Evolutionary conservation across 441 rosid genomes (phyloP), one percentile per base, ranked within the genome.

Genomic region (Mallotus japonicus): DNA sequence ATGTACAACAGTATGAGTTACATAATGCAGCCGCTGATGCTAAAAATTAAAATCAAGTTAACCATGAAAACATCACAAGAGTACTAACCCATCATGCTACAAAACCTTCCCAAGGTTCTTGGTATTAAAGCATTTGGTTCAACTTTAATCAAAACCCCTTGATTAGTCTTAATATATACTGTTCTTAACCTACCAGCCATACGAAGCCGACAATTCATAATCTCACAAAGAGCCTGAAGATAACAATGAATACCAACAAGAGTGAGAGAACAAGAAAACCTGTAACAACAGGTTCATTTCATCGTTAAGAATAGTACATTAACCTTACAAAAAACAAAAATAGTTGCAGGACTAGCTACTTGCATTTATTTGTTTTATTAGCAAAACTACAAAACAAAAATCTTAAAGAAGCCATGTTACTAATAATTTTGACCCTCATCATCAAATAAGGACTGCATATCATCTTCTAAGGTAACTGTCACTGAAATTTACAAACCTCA

Each of bases 121-220:
- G 96, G 96, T 47, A 90, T 76, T 69, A 89, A 89, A 65, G 85
- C 92, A 69, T 90, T 86, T 19, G 96, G 92, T 63, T 88, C 85
- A 32, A 90, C 87, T 82, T 88, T 87, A 66, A 88, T 79, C 66
- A 88, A 87, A 24, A 90, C 88, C 66, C 92, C 93, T 79, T 83
- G 78, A 51, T 86, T 89, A 42, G 96, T 90, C 78, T 65, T 86
- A 69, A 90, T 86, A 46, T 86, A 88, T 5, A 90, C 78, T 2
- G 92, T 89, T 64, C 68, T 82, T 53, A 90, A 78, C 74, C 88
- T 90, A 74, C 92, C 93, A 71, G 93, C 93, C 77, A 86, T 86
- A 59, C 84, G 84, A 28, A 88, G 77, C 8, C 92, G 90, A 72
- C 96, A 88, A 75, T 88, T 93, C 61, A 88, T 65, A 71, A 90